Conservation (phyloP, 441 rosid species). For the Gossypium schwendimanii region DNA sequence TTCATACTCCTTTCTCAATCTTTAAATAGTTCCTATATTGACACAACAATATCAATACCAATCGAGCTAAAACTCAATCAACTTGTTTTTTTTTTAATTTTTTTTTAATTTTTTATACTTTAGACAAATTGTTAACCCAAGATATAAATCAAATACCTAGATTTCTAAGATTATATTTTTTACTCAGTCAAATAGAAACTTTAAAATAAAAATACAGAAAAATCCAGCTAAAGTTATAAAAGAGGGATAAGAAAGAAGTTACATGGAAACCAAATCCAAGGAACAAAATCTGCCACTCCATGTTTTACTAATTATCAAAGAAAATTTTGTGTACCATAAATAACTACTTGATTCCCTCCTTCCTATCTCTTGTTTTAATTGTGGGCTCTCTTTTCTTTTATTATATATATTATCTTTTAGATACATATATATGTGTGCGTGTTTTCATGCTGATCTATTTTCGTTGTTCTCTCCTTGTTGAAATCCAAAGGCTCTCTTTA, state of each 20-base stretch:
- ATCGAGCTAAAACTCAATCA: too few species aligned
- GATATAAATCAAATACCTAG: background rate
- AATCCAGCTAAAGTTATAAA: background rate
- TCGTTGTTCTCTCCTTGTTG: background rate
- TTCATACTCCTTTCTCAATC: too few species aligned
- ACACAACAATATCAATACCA: too few species aligned
- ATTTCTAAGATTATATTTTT: too few species aligned
- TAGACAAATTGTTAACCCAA: too few species aligned
- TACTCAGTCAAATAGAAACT: too few species aligned
- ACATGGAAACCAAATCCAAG: conserved; percentile 13
- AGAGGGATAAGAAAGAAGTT: background rate
- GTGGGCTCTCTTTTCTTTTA: conserved; percentile 16
- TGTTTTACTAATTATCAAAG: background rate
- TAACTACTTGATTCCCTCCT: background rate
- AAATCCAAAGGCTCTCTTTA: background rate
- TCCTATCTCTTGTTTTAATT: background rate
- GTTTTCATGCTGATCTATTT: conserved; percentile 11
- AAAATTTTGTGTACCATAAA: background rate
- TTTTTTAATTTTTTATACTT: too few species aligned
- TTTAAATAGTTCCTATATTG: too few species aligned
- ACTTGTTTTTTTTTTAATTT: too few species aligned
- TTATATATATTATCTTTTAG: background rate
- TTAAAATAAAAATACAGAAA: background rate
- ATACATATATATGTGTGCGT: background rate
- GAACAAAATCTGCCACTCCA: conserved; percentile 16